A percentile compares a stretch with the other conserved stretches of the same genome.
Evolutionary conservation across 129 eudicot genomes (phyloP).

Genomic region (Deinandra increscens): DNA sequence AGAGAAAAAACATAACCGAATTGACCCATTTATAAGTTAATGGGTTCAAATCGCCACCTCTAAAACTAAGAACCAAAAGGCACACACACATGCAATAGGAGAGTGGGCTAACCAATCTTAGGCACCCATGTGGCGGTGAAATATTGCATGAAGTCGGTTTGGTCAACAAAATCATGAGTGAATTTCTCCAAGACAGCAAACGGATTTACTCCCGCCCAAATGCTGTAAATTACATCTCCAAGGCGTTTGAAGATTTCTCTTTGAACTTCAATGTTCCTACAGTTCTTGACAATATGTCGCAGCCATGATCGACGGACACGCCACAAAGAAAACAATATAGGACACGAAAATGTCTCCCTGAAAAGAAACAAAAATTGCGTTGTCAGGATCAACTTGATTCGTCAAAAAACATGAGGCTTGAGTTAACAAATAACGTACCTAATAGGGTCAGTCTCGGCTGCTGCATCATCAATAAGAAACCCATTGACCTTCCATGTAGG

Average conservation of each 20-base stretch:
- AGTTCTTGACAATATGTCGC: conserved; percentile 67
- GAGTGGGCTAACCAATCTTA: conserved; percentile 62
- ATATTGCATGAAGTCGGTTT: conserved; percentile 68
- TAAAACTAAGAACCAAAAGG: neutral
- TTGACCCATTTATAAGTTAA: neutral
- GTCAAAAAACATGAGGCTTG: neutral
- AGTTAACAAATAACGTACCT: conserved; percentile 44
- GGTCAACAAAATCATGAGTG: conserved; percentile 76
- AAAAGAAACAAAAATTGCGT: conserved; percentile 18
- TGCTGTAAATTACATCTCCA: conserved; percentile 66
- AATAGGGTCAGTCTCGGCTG: conserved; percentile 80
- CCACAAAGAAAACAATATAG: conserved; percentile 84
- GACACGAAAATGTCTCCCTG: conserved; percentile 89
- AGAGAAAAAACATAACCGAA: neutral
- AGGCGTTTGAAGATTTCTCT: conserved; percentile 81
- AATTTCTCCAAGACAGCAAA: conserved; percentile 49
- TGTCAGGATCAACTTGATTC: neutral
- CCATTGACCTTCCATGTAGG: conserved; percentile 80
- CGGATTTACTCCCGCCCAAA: conserved; percentile 62
- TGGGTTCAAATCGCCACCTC: neutral
- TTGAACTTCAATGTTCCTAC: conserved; percentile 67
- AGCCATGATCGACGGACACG: conserved; percentile 97
- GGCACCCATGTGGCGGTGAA: conserved; percentile 90
- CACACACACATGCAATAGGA: conserved; percentile 2
- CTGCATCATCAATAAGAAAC: conserved; percentile 91